These are phyloP conservation scores for Pseudocercospora fijiensis DNA, from an alignment of 2,329 filamentous ascomycete genomes.

Conservation along the genomic window DNA sequence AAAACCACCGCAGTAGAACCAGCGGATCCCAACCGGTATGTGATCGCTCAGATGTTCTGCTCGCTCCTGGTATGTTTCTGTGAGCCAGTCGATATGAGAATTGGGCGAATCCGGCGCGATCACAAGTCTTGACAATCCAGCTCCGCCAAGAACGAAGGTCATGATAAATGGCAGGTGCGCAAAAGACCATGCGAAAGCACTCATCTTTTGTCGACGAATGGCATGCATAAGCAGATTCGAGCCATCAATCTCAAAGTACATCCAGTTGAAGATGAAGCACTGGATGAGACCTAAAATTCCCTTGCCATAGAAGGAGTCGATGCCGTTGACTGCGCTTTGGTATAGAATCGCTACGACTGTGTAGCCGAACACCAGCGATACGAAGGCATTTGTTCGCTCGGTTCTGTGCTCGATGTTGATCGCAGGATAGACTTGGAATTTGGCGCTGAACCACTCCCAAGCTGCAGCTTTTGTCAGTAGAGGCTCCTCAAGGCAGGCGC, in stretches of 20 bases:
- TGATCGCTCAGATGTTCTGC: conserved; percentile 46
- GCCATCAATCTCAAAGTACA: conserved; percentile 54
- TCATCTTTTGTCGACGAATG: conserved; percentile 52
- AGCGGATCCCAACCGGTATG: conserved; percentile 56
- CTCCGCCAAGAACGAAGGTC: conserved; percentile 60
- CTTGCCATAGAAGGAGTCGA: conserved; percentile 63
- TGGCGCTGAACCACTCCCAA: conserved; percentile 32
- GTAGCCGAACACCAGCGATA: conserved; percentile 64
- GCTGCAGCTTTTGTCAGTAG: neutral
- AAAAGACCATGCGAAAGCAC: conserved; percentile 55
- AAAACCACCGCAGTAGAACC: conserved; percentile 65
- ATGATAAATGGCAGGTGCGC: conserved; percentile 64
- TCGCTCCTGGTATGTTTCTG: conserved; percentile 51
- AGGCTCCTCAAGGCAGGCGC: too few relatives aligned
- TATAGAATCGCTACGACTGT: conserved; percentile 62
- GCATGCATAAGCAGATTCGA: conserved; percentile 60
- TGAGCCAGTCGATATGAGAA: conserved; percentile 51
- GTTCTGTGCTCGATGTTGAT: conserved; percentile 66
- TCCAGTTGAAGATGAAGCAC: conserved; percentile 39
- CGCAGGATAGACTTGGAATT: conserved; percentile 57
- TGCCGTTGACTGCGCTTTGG: conserved; percentile 54
- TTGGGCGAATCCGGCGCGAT: conserved; percentile 56
- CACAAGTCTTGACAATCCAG: conserved; percentile 59
- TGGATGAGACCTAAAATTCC: conserved; percentile 46
- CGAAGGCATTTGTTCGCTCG: conserved; percentile 64